These are phyloP conservation scores for Solanum pinnatisectum DNA, from an alignment of 257 asterid species.

Conservation along the genomic window DNA sequence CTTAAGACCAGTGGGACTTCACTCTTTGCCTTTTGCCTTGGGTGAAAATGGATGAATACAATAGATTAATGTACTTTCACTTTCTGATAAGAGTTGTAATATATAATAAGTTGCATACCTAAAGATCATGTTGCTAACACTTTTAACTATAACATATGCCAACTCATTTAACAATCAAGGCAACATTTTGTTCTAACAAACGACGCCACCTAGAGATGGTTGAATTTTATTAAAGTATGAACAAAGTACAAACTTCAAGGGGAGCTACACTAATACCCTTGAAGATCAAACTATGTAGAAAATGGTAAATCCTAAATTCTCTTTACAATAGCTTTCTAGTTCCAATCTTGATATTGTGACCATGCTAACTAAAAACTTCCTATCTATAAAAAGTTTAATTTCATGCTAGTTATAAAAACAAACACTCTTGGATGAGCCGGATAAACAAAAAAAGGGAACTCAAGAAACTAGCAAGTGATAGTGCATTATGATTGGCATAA, in stretches of 20 bases:
- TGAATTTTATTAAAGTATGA: not conserved
- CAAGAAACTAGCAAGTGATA: not conserved
- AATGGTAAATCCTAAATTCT: not conserved
- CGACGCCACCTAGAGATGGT: not conserved
- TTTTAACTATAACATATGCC: not conserved
- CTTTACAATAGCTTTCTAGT: not conserved
- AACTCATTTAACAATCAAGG: not conserved
- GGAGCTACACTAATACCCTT: not conserved
- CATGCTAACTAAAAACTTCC: not conserved
- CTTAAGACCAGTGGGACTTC: constrained; percentile 65
- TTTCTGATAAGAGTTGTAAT: not conserved
- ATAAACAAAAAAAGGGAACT: not conserved
- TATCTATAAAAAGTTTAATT: not conserved
- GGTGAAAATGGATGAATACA: not conserved
- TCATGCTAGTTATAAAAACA: not conserved
- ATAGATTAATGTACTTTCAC: not conserved
- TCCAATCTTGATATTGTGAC: not conserved
- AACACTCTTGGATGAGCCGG: not conserved
- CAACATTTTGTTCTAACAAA: not conserved
- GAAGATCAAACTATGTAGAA: not conserved
- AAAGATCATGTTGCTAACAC: not conserved
- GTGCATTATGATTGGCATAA: not conserved
- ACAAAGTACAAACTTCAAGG: not conserved
- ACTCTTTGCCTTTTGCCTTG: constrained; percentile 51
- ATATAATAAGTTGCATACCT: not conserved